Evolutionary conservation across 2,329 filamentous ascomycete species (phyloP).

Genomic region (Fusarium globosum): DNA sequence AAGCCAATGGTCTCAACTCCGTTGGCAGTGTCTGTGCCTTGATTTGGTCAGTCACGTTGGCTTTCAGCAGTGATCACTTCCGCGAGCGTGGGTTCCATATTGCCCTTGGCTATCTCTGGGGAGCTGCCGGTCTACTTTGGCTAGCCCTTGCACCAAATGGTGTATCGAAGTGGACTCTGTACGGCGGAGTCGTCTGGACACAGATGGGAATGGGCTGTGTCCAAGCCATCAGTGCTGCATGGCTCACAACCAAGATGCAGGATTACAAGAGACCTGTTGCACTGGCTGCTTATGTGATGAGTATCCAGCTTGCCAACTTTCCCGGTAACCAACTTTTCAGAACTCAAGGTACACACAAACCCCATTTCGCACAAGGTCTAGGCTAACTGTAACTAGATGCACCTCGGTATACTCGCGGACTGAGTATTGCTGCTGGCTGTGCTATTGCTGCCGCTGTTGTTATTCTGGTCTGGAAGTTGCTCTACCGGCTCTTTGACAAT

Average conservation of each 20-base stretch:
- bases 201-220: conserved; percentile 49
- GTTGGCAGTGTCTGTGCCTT: conserved; percentile 44
- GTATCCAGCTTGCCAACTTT: conserved; percentile 47
- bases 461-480: conserved; percentile 46
- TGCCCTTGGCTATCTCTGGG: conserved; percentile 43
- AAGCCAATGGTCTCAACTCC: conserved; percentile 47
- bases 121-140: conserved; percentile 44
- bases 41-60: conserved; percentile 42
- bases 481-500: conserved; percentile 45
- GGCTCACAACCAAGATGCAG: conserved; percentile 46
- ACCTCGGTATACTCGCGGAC: conserved; percentile 41
- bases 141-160: conserved; percentile 40
- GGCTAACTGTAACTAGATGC: conserved; percentile 30
- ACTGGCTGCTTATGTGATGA: conserved; percentile 48
- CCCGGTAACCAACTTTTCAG: conserved; percentile 47
- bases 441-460: conserved; percentile 41
- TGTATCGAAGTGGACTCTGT: conserved; percentile 43
- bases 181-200: conserved; percentile 47
- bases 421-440: conserved; percentile 43
- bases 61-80: conserved; percentile 45
- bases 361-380: fast-evolving
- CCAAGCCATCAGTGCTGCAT: conserved; percentile 47
- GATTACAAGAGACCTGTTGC: conserved; percentile 46
- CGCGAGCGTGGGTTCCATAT: conserved; percentile 46
- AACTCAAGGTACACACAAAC: conserved; percentile 30